Base-by-base conservation (phyloP, 2,329 filamentous ascomycete species). In the Blumeria hordei region DNA sequence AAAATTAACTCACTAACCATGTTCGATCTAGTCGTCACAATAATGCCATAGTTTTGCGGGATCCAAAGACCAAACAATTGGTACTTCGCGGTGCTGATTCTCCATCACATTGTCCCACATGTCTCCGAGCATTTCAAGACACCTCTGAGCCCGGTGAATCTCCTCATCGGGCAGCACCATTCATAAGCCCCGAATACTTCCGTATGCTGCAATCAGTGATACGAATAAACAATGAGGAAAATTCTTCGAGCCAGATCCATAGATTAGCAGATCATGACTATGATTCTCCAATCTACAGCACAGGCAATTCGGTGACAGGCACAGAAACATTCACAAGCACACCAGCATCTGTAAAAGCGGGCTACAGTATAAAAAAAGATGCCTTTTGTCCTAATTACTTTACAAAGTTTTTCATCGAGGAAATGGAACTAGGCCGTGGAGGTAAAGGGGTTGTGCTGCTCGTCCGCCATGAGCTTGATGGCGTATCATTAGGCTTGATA, bases 321-420 rank as follows among this genome's bases (percentile, higher is more conserved):
- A 60, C 62, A 10, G 74, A 77, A 57, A 78, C 77, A 58, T 65
- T 78, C 35, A 72, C 75, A 36, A 76, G 73, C 68, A 62, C 73
- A 57, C 67, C 77, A 57, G 21, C 33, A 34, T 67, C 56, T 32
- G 62, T 58, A 34, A 60, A 59, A 37, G 63, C 69, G 63, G 73
- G 69, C 66, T 80, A 84, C 58, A 81, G 84, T 33, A 98, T 98
- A 55, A 85, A 85, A 35, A 78, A 81, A 55, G 79, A 85, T 33
- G 88, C 92, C 0, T 95, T 98, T 63, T 93, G 83, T 61, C 88
- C 84, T 6, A 81, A 88, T 61, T 98, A 96, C 65, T 96, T 96
- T 70, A 79, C 84, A 62, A 83, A 79, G 12, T 96, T 95, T 68
- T 98, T 98, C 63, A 80, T 88, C 3, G 88, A 94, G 63, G 86